Evolutionary conservation across 2,329 filamentous ascomycete genomes (phyloP).

Genomic region (Penicillium sp.): DNA sequence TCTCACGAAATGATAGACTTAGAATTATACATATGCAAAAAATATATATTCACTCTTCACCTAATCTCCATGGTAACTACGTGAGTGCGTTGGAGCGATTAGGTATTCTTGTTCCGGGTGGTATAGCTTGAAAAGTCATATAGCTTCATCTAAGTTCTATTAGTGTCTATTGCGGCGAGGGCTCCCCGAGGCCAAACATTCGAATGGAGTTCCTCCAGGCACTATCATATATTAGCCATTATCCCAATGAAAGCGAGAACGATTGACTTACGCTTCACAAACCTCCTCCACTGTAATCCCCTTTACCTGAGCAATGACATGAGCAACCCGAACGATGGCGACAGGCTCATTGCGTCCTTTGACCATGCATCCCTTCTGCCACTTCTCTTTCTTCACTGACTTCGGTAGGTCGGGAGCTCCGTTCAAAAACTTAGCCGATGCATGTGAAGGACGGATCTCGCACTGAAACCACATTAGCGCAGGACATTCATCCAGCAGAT

Average conservation of each 20-base stretch:
- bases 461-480: conserved; percentile 49
- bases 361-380: conserved; percentile 78
- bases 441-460: conserved; percentile 84
- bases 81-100: too few relatives aligned
- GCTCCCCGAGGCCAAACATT: conserved; percentile 67
- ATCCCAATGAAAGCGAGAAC: neutral
- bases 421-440: conserved; percentile 67
- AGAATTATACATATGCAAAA: too few relatives aligned
- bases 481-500: neutral
- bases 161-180: conserved; percentile 2
- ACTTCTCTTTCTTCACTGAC: conserved; percentile 93
- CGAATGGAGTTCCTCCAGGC: conserved; percentile 74
- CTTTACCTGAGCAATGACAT: conserved; percentile 81
- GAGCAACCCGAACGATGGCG: conserved; percentile 78
- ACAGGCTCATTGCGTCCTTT: conserved; percentile 94
- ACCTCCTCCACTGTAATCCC: conserved; percentile 72
- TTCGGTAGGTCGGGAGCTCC: conserved; percentile 69
- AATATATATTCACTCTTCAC: too few relatives aligned
- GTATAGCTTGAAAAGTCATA: too few relatives aligned
- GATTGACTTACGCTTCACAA: conserved; percentile 60
- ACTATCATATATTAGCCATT: conserved; percentile 32
- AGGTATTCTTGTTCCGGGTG: too few relatives aligned
- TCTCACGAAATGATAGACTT: too few relatives aligned
- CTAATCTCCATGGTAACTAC: too few relatives aligned
- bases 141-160: too few relatives aligned